These are phyloP conservation scores for Artemisia princeps DNA, from an alignment of 140 eudicot species.

Conservation along the genomic window DNA sequence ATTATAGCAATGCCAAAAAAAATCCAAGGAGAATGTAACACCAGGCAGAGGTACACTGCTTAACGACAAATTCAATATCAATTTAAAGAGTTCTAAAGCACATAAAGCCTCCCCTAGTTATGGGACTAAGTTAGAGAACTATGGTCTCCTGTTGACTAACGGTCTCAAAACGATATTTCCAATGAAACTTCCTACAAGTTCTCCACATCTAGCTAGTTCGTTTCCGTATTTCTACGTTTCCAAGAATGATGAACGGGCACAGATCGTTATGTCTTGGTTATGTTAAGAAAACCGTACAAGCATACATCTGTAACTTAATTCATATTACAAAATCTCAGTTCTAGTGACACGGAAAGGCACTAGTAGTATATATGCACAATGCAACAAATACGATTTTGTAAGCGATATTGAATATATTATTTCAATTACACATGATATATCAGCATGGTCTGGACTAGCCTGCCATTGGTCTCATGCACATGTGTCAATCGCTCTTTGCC, in stretches of 20 bases:
- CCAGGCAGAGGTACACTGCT: constrained; percentile 3
- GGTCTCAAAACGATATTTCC: constrained; percentile 3
- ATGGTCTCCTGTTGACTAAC: constrained; percentile 2
- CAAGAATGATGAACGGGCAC: neutral
- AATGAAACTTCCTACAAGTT: constrained; percentile 8
- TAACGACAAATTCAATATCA: constrained; percentile 15
- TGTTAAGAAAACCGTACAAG: neutral
- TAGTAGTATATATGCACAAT: too few relatives aligned
- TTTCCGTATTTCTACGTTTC: neutral
- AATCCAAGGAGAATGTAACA: neutral
- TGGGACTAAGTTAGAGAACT: neutral
- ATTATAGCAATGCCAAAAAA: neutral
- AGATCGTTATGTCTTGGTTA: neutral
- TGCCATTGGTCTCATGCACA: constrained; percentile 3
- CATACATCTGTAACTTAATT: too few relatives aligned
- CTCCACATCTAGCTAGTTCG: neutral
- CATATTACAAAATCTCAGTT: neutral
- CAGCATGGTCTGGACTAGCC: neutral
- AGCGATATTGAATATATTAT: too few relatives aligned
- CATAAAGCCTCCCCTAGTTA: constrained; percentile 24
- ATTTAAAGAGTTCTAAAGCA: constrained; percentile 10
- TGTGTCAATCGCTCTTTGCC: neutral
- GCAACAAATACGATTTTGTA: too few relatives aligned
- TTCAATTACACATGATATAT: too few relatives aligned
- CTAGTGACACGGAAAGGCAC: neutral